Conservation (phyloP, 495 filamentous ascomycete species). For the Penicillium nucicola region DNA sequence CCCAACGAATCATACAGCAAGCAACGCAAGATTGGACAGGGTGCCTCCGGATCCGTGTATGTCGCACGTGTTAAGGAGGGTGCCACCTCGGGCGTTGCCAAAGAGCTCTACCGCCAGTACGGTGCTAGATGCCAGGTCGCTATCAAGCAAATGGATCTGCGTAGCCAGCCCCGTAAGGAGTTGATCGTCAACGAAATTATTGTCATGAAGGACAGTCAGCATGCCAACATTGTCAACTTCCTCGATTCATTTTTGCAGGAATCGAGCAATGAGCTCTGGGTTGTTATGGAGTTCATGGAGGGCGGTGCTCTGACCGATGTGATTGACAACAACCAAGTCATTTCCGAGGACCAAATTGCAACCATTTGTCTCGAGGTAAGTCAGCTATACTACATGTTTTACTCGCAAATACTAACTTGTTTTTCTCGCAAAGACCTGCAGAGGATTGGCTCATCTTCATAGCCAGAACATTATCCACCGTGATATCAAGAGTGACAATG, state of each 20-base stretch:
- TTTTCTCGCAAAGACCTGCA: constrained; percentile 73
- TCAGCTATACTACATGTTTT: not conserved
- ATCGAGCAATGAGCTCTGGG: constrained; percentile 90
- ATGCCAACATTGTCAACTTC: constrained; percentile 98
- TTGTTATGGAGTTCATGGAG: constrained; percentile 99
- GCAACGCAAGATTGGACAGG: constrained; percentile 98
- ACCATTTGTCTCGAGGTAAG: constrained; percentile 93
- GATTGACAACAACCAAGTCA: constrained; percentile 90
- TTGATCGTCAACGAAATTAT: constrained; percentile 99
- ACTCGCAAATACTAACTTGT: constrained; percentile 30
- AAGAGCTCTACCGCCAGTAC: constrained; percentile 63
- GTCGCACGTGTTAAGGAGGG: constrained; percentile 87
- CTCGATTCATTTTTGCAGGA: constrained; percentile 94
- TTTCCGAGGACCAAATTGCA: constrained; percentile 94
- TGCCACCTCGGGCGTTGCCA: constrained; percentile 62
- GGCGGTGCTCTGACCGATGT: constrained; percentile 96
- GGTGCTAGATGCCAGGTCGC: constrained; percentile 80
- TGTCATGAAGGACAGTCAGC: constrained; percentile 98
- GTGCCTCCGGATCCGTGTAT: constrained; percentile 96
- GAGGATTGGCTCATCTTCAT: constrained; percentile 90
- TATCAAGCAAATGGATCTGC: constrained; percentile 99
- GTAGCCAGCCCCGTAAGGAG: constrained; percentile 96
- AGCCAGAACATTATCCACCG: constrained; percentile 96
- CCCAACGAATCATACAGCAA: constrained; percentile 92
- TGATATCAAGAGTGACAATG: constrained; percentile 99